Evolutionary conservation across 169 alveolate species (phyloP).

Genomic region (Plasmodium inui): DNA sequence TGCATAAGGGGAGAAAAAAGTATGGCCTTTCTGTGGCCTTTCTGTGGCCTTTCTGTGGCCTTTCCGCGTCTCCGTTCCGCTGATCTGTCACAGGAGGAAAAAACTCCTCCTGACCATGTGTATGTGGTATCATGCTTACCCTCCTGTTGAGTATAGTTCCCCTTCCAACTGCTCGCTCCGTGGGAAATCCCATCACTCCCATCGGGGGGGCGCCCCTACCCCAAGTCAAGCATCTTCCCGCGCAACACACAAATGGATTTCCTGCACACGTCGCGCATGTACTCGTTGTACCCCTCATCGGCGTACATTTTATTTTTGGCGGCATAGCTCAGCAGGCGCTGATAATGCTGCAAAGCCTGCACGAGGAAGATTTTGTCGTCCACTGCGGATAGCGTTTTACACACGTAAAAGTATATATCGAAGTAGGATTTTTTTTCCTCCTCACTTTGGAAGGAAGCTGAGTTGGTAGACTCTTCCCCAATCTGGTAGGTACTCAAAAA

Average conservation of each 20-base stretch:
- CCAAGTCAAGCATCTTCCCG: slow-evolving; percentile 12
- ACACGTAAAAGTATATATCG: slow-evolving; percentile 67
- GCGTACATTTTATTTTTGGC: slow-evolving; percentile 58
- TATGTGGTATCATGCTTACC: not conserved
- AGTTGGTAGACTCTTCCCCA: not conserved
- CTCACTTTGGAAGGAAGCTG: slow-evolving; percentile 33
- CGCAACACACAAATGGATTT: slow-evolving; percentile 42
- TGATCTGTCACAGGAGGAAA: not conserved
- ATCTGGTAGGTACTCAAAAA: slow-evolving; percentile 55
- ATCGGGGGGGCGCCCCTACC: no score
- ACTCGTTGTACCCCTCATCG: slow-evolving; percentile 54
- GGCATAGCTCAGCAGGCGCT: slow-evolving; percentile 36
- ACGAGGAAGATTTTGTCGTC: slow-evolving; percentile 31
- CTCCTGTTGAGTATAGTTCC: not conserved
- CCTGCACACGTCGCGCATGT: slow-evolving; percentile 37
- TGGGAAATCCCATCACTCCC: no score
- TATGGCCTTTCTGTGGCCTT: not conserved
- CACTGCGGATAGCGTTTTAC: slow-evolving; percentile 67
- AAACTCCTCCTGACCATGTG: not conserved
- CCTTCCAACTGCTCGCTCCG: not conserved
- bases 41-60: not conserved
- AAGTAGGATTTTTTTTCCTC: slow-evolving; percentile 73
- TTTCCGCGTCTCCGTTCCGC: no score
- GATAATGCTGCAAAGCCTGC: slow-evolving; percentile 44
- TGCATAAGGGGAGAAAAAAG: not conserved